Evolutionary conservation across 176 grass and related monocot species (phyloP).

Genomic region (Hsuehochloa calcarea): DNA sequence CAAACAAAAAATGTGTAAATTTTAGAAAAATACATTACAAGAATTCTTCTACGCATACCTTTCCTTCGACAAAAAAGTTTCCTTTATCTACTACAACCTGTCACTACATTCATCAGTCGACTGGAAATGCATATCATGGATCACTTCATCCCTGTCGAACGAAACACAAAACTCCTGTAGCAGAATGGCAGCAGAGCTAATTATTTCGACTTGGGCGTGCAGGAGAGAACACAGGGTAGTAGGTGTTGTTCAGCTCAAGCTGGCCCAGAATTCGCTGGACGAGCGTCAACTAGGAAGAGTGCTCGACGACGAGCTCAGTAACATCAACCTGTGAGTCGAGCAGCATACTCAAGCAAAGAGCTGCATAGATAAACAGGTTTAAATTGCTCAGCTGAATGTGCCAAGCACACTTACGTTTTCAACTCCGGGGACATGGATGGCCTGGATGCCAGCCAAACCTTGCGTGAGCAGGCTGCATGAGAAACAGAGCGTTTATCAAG

Average conservation of each 20-base stretch:
- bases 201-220: slow-evolving; percentile 24
- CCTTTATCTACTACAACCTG: slow-evolving; percentile 13
- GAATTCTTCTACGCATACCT: neutral
- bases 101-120: neutral
- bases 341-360: neutral
- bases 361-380: neutral
- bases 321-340: slow-evolving; percentile 64
- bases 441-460: slow-evolving; percentile 93
- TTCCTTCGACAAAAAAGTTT: neutral
- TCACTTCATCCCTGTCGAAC: neutral
- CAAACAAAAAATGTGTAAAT: neutral
- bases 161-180: neutral
- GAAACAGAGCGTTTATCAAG: neutral
- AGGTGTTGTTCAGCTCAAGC: slow-evolving; percentile 66
- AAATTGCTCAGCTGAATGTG: neutral
- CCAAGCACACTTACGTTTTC: slow-evolving; percentile 61
- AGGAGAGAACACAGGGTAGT: slow-evolving; percentile 58
- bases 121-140: neutral
- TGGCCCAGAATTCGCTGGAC: slow-evolving; percentile 54
- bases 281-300: slow-evolving; percentile 64
- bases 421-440: slow-evolving; percentile 61
- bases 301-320: slow-evolving; percentile 61
- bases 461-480: slow-evolving; percentile 72
- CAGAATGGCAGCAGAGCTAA: neutral
- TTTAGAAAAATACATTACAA: neutral